Conservation (phyloP, 1,284 basidiomycete species). For the Wallemia hederae region DNA sequence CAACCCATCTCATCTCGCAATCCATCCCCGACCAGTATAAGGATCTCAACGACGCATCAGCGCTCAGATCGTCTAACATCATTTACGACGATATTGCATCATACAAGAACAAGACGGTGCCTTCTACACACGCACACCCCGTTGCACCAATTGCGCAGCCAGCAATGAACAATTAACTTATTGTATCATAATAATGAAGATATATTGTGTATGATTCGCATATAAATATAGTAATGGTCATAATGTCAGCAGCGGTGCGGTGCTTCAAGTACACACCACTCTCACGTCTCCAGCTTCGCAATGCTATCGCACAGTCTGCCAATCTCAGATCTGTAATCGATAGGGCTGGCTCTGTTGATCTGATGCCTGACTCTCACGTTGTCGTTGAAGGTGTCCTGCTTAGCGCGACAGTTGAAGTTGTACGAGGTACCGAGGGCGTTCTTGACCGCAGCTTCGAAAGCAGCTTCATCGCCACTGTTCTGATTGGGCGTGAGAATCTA, state of each 20-base stretch:
- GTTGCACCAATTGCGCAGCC: background rate
- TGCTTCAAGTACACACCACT: too few relatives aligned
- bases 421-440: constrained; percentile 38
- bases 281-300: background rate
- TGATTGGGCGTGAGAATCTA: background rate
- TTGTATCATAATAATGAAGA: background rate
- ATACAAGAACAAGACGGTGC: constrained; percentile 34
- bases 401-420: constrained; percentile 65
- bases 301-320: background rate
- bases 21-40: constrained; percentile 19
- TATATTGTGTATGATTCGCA: background rate
- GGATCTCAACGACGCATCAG: constrained; percentile 17
- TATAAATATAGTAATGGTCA: too few relatives aligned
- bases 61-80: constrained; percentile 24
- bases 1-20: constrained; percentile 43
- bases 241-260: too few relatives aligned
- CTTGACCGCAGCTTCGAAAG: constrained; percentile 32
- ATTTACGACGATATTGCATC: constrained; percentile 34
- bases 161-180: background rate
- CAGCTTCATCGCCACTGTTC: constrained; percentile 34
- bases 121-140: background rate
- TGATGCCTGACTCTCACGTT: constrained; percentile 9
- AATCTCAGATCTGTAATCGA: constrained; percentile 4
- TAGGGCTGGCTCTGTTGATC: constrained; percentile 4
- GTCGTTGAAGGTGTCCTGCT: constrained; percentile 53